These are phyloP conservation scores for Colletotrichum theobromicola DNA, from an alignment of 2,329 filamentous ascomycete species.

Conservation along the genomic window DNA sequence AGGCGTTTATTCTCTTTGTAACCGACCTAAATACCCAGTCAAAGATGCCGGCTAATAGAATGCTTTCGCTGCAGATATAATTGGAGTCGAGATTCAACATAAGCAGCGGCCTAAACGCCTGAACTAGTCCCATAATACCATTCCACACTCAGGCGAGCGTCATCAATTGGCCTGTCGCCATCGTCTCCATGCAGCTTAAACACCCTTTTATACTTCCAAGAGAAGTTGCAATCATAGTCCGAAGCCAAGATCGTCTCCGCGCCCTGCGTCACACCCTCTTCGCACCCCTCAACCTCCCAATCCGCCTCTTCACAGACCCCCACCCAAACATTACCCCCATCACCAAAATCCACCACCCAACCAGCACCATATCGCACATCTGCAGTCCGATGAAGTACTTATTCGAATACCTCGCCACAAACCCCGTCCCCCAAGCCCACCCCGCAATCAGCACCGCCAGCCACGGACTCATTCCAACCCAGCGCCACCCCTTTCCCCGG, in stretches of 20 bases:
- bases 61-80: background rate
- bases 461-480: background rate
- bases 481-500: background rate
- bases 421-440: constrained; percentile 23
- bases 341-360: constrained; percentile 22
- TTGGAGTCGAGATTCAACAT: background rate
- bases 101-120: no score
- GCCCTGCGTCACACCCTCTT: background rate
- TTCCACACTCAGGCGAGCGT: no score
- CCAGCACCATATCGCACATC: constrained; percentile 39
- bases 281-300: background rate
- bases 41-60: background rate
- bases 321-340: constrained; percentile 1
- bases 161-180: background rate
- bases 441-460: constrained; percentile 8
- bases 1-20: no score
- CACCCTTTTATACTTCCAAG: background rate
- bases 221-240: background rate
- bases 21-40: no score
- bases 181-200: background rate
- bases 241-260: no score
- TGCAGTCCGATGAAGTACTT: constrained; percentile 43
- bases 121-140: no score
- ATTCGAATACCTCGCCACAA: constrained; percentile 37
- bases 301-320: background rate